Conservation (phyloP, 2,329 filamentous ascomycete species). For the Trichoderma cornu-damae region DNA sequence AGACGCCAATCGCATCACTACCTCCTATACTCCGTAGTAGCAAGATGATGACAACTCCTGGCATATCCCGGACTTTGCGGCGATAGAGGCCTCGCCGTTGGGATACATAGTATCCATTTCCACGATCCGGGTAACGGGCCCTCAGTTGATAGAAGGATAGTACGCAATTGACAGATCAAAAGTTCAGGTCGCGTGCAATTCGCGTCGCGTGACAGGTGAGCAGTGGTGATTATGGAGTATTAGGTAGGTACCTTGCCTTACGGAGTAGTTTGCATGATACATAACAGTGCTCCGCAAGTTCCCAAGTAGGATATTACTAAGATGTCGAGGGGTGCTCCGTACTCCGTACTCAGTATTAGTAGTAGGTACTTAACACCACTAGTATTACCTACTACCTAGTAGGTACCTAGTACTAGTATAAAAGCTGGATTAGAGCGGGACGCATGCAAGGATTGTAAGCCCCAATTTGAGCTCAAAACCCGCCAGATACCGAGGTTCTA, state of each 20-base stretch:
- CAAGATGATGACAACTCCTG: neutral
- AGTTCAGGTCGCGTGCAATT: neutral
- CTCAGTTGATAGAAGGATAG: too few relatives aligned
- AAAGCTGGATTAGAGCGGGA: neutral
- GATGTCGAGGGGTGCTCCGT: neutral
- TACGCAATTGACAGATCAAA: too few relatives aligned
- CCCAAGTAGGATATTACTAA: neutral
- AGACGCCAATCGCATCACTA: neutral
- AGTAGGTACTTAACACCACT: too few relatives aligned
- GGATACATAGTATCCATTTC: too few relatives aligned
- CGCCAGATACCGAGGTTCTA: neutral
- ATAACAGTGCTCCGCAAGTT: too few relatives aligned
- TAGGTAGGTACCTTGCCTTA: too few relatives aligned
- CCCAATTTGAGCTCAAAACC: slow-evolving; percentile 1
- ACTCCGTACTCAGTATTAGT: too few relatives aligned
- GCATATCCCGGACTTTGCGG: neutral
- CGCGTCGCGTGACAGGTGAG: neutral
- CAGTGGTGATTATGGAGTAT: neutral
- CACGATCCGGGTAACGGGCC: too few relatives aligned
- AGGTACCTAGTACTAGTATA: too few relatives aligned
- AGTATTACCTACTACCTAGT: too few relatives aligned
- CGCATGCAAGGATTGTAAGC: slow-evolving; percentile 3
- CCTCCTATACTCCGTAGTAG: neutral
- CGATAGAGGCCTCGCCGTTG: neutral
- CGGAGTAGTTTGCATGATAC: too few relatives aligned